Percentiles rank a stretch among this genome's conserved stretches.
These are phyloP conservation scores for Daedaleopsis sinensis DNA, from an alignment of 768 basidiomycete species.

Conservation along the genomic window DNA sequence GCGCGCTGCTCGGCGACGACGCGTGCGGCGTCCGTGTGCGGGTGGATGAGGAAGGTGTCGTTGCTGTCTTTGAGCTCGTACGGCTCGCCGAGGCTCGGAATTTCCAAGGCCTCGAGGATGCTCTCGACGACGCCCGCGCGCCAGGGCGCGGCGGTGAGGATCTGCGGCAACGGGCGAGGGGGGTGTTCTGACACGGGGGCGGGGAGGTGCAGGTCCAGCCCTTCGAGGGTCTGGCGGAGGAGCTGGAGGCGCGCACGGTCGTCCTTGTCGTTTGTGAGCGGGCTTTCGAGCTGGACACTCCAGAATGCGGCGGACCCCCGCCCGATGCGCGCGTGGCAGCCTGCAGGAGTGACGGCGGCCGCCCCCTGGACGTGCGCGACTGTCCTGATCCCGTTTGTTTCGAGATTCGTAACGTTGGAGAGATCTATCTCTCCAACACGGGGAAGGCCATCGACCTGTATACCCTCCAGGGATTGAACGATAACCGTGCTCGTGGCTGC, in stretches of 20 bases:
- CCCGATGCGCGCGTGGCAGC: conserved; percentile 7
- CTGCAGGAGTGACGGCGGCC: neutral
- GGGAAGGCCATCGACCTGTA: neutral
- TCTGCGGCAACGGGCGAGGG: conserved; percentile 32
- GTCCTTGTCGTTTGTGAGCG: conserved; percentile 8
- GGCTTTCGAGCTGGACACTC: conserved; percentile 55
- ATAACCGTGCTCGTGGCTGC: neutral
- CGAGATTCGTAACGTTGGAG: neutral
- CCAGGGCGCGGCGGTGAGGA: conserved; percentile 38
- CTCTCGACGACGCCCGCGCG: conserved; percentile 37
- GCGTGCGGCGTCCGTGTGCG: conserved; percentile 34
- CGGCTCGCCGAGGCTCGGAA: conserved; percentile 36
- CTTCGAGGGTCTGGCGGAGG: conserved; percentile 38
- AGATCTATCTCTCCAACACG: conserved; percentile 2
- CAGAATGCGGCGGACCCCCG: conserved; percentile 47
- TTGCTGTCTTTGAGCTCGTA: conserved; percentile 60
- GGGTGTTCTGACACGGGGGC: neutral
- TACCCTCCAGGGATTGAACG: neutral
- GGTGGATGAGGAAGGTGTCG: conserved; percentile 71
- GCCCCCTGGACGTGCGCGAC: neutral
- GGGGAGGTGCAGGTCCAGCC: conserved; percentile 49
- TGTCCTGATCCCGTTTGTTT: neutral
- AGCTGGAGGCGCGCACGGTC: conserved; percentile 26
- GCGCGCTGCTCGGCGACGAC: conserved; percentile 29
- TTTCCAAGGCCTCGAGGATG: conserved; percentile 40